A percentile compares a stretch with the other conserved stretches of the same genome.
phyloP scores from a whole-genome alignment of 2,329 filamentous ascomycete genomes.

The Calonectria multiphialidica region DNA sequence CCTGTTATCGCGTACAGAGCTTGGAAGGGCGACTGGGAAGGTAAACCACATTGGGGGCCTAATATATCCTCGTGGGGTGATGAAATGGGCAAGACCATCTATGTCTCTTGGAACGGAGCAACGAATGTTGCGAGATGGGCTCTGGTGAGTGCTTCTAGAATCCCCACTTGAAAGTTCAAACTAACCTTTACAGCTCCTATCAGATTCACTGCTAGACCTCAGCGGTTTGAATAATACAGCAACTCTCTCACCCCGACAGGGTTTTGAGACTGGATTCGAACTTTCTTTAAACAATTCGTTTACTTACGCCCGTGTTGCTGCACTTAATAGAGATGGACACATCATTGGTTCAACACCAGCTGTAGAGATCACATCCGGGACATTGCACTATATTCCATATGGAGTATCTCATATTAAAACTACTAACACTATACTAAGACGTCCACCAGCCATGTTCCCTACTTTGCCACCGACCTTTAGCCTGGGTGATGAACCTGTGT shows the following conservation, averaged over 20 bases:
- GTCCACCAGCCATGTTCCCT: too few relatives aligned
- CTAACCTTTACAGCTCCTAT: neutral
- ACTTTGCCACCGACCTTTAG: too few relatives aligned
- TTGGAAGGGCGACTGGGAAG: constrained; percentile 9
- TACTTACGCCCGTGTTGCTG: neutral
- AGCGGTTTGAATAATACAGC: neutral
- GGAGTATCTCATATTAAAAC: too few relatives aligned
- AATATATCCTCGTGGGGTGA: constrained; percentile 2
- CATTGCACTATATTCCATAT: neutral
- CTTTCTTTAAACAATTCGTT: neutral
- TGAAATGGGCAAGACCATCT: neutral
- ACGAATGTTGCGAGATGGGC: constrained; percentile 1
- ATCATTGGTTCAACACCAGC: constrained; percentile 10
- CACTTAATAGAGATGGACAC: neutral
- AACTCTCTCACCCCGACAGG: neutral
- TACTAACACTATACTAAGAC: too few relatives aligned
- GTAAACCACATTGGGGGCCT: constrained; percentile 2
- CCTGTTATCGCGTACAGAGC: neutral
- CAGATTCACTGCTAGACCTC: neutral
- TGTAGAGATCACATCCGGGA: neutral
- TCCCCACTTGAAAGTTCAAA: neutral
- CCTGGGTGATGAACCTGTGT: too few relatives aligned
- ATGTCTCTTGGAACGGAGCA: constrained; percentile 13
- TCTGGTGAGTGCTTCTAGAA: neutral
- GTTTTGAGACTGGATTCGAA: constrained; percentile 2